Percentiles rank a stretch among this genome's conserved stretches.
Conservation (phyloP, 1,284 basidiomycete species). For the Sanguinoderma infundibulare region DNA sequence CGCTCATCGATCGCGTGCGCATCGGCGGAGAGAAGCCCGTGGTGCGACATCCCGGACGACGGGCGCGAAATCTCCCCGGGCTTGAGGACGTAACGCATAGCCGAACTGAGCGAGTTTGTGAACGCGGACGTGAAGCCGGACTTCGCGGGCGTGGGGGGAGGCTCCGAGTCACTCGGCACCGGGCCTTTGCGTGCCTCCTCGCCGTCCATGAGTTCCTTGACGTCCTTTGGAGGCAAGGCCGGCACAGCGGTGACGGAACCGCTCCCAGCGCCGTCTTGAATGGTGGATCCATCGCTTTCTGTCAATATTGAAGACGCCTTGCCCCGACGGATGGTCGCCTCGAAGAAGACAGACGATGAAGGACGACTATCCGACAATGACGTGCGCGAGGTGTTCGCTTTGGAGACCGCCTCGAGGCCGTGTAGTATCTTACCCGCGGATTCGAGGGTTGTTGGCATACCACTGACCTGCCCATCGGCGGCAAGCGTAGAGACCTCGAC, state of each 20-base stretch:
- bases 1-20: slow-evolving; percentile 59
- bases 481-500: slow-evolving; percentile 56
- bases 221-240: slow-evolving; percentile 36
- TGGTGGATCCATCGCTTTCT: slow-evolving; percentile 43
- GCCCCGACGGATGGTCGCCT: slow-evolving; percentile 44
- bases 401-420: slow-evolving; percentile 45
- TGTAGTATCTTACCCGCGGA: slow-evolving; percentile 53
- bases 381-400: slow-evolving; percentile 20
- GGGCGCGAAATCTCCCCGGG: slow-evolving; percentile 38
- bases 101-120: slow-evolving; percentile 55
- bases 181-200: not conserved
- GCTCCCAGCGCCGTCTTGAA: slow-evolving; percentile 27
- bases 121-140: slow-evolving; percentile 49
- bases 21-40: slow-evolving; percentile 39
- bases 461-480: slow-evolving; percentile 54
- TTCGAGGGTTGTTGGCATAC: slow-evolving; percentile 40
- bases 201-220: not conserved
- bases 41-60: slow-evolving; percentile 16
- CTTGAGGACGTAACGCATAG: slow-evolving; percentile 61
- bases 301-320: slow-evolving; percentile 44
- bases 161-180: not conserved
- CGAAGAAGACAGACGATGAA: slow-evolving; percentile 37
- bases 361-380: slow-evolving; percentile 29
- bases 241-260: slow-evolving; percentile 25
- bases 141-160: slow-evolving; percentile 16